phyloP scores from a whole-genome alignment of 805 yeast species.

The Metschnikowia gelsemii region DNA sequence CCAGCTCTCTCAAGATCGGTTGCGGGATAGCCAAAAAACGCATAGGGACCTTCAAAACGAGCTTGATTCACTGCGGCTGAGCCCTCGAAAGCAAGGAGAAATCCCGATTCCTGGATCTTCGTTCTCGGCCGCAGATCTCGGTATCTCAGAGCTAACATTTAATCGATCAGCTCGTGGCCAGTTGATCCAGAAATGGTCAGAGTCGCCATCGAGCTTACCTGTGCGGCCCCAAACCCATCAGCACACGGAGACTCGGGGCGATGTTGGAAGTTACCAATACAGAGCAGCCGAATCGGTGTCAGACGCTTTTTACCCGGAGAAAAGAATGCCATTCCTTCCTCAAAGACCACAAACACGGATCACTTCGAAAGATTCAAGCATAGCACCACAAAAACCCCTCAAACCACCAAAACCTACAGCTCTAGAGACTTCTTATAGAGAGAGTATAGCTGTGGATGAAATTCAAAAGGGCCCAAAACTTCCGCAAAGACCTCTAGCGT shows the following conservation, averaged over 20 bases:
- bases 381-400: background rate
- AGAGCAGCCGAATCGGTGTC: too few relatives aligned
- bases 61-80: slow-evolving; percentile 26
- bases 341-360: background rate
- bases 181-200: slow-evolving; percentile 12
- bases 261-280: too few relatives aligned
- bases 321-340: background rate
- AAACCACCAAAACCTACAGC: slow-evolving; percentile 3
- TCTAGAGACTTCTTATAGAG: background rate
- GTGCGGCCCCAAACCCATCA: slow-evolving; percentile 1
- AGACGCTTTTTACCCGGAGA: background rate
- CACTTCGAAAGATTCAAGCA: background rate
- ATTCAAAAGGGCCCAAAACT: background rate
- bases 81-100: slow-evolving; percentile 2
- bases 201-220: slow-evolving; percentile 20
- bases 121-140: background rate
- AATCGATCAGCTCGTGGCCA: slow-evolving; percentile 10
- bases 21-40: slow-evolving; percentile 36
- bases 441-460: background rate
- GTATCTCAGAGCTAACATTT: too few relatives aligned
- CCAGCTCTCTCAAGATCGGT: slow-evolving; percentile 34
- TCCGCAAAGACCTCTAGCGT: background rate
- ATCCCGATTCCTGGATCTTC: background rate
- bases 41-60: slow-evolving; percentile 27
- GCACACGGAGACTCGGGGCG: background rate